Conservation (phyloP, 805 yeast genomes). For the Candida vaughaniae region DNA sequence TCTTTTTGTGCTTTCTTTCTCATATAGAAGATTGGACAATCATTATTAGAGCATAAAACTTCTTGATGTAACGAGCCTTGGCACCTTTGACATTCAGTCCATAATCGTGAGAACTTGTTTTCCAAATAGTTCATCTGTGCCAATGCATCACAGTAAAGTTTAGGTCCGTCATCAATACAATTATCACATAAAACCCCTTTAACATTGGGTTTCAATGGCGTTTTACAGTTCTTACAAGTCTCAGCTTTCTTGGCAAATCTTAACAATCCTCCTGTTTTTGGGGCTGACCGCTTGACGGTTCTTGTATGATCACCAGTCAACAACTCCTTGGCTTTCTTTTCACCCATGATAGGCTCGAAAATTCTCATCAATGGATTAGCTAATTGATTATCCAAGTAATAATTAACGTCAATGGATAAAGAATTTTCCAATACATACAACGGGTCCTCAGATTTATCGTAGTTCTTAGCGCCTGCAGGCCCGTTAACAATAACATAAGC, state of each 20-base stretch:
- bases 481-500: slow-evolving; percentile 83
- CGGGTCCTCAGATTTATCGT: slow-evolving; percentile 97
- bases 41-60: slow-evolving; percentile 90
- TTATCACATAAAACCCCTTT: slow-evolving; percentile 79
- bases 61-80: slow-evolving; percentile 96
- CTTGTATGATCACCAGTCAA: slow-evolving; percentile 83
- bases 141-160: slow-evolving; percentile 76
- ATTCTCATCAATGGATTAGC: slow-evolving; percentile 91
- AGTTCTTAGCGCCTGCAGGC: slow-evolving; percentile 80
- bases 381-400: slow-evolving; percentile 88
- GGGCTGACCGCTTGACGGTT: slow-evolving; percentile 68
- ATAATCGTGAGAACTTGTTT: slow-evolving; percentile 76
- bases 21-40: slow-evolving; percentile 98
- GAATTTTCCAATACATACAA: slow-evolving; percentile 88
- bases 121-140: slow-evolving; percentile 79
- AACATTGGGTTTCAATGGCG: slow-evolving; percentile 61
- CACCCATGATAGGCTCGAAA: slow-evolving; percentile 93
- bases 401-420: slow-evolving; percentile 89
- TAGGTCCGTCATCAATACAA: slow-evolving; percentile 79
- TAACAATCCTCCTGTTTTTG: slow-evolving; percentile 85
- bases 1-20: slow-evolving; percentile 84
- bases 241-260: slow-evolving; percentile 87
- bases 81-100: slow-evolving; percentile 99
- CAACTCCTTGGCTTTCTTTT: slow-evolving; percentile 72
- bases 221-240: slow-evolving; percentile 83